phyloP scores from a whole-genome alignment of 176 grass and related monocot genomes.

The Urochloa ruziziensis region DNA sequence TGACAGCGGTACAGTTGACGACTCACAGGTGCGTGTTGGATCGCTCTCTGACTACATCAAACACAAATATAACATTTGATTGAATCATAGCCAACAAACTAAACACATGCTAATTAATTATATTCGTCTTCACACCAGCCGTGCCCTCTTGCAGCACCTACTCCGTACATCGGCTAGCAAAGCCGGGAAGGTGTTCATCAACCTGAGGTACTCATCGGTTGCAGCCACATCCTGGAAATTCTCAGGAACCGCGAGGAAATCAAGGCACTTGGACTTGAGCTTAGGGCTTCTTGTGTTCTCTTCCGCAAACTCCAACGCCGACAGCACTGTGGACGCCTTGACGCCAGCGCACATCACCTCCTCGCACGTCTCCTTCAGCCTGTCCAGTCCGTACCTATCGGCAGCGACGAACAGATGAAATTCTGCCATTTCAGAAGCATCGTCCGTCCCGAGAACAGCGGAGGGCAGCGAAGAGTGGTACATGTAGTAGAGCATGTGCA shows the following conservation, averaged over 20 bases:
- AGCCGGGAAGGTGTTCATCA: not conserved
- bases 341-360: not conserved
- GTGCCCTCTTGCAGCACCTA: not conserved
- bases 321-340: not conserved
- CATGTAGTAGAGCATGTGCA: not conserved
- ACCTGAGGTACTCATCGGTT: not conserved
- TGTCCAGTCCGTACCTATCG: not conserved
- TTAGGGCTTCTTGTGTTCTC: not conserved
- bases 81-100: too few species aligned
- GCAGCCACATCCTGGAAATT: conserved; percentile 15
- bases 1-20: too few species aligned
- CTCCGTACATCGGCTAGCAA: not conserved
- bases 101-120: too few species aligned
- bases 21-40: too few species aligned
- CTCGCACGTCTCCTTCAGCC: not conserved
- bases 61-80: too few species aligned
- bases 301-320: not conserved
- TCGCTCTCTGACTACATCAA: too few species aligned
- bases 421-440: not conserved
- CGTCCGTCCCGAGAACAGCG: not conserved
- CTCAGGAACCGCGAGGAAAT: not conserved
- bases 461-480: not conserved
- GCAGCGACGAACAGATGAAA: not conserved
- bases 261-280: conserved; percentile 25
- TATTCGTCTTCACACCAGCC: not conserved